A percentile compares a stretch with the other conserved stretches of the same genome.
Conservation (phyloP, 305 asterid genomes). For the Fraxinus floribunda region DNA sequence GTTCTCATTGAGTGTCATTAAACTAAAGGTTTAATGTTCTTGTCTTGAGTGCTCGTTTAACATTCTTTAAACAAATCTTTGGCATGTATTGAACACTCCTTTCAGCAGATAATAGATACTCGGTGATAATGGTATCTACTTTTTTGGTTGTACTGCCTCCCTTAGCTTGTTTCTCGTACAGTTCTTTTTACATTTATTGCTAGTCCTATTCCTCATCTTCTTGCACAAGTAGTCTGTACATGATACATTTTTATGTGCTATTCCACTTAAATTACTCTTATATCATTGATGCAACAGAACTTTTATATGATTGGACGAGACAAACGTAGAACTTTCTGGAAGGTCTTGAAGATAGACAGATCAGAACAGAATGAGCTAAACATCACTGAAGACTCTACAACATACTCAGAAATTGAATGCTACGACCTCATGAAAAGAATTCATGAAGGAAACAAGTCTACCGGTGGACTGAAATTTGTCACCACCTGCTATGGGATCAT, state of each 20-base stretch:
- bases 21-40: neutral
- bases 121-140: neutral
- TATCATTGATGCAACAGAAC: conserved; percentile 48
- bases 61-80: neutral
- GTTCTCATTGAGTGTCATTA: neutral
- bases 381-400: conserved; percentile 67
- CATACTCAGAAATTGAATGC: conserved; percentile 68
- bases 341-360: conserved; percentile 75
- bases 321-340: conserved; percentile 71
- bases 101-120: neutral
- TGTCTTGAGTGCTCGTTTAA: conserved; percentile 1
- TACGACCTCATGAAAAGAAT: conserved; percentile 69
- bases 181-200: neutral
- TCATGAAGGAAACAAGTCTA: conserved; percentile 73
- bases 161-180: neutral
- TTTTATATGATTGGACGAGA: conserved; percentile 86
- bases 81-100: neutral
- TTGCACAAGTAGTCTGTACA: neutral
- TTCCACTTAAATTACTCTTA: conserved; percentile 1
- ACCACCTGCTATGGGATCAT: conserved; percentile 84
- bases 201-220: neutral
- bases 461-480: conserved; percentile 85
- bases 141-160: neutral
- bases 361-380: conserved; percentile 66
- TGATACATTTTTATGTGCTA: neutral